Conservation (phyloP, 2,329 filamentous ascomycete genomes). For the Akanthomyces muscarius region DNA sequence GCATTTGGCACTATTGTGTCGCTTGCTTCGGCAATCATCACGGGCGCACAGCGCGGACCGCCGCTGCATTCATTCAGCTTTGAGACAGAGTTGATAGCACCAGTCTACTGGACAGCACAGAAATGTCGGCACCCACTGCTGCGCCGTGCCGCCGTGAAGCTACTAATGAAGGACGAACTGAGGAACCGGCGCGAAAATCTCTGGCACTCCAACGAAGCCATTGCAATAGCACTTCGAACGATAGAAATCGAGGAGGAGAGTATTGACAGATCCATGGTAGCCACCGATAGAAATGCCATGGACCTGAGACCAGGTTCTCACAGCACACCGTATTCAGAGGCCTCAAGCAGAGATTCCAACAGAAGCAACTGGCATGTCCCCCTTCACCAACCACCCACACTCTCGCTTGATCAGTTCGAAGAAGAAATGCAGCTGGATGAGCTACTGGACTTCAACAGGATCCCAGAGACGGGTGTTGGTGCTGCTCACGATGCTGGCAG, state of each 20-base stretch:
- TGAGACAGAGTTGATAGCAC: slow-evolving; percentile 39
- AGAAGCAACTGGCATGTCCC: slow-evolving; percentile 8
- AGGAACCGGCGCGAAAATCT: slow-evolving; percentile 36
- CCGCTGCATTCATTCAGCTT: slow-evolving; percentile 34
- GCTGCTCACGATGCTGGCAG: no score
- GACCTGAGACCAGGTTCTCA: not conserved
- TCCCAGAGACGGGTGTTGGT: not conserved
- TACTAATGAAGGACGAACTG: slow-evolving; percentile 31
- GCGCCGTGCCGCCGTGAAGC: slow-evolving; percentile 34
- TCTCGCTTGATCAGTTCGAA: not conserved
- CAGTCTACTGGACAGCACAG: slow-evolving; percentile 38
- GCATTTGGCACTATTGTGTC: slow-evolving; percentile 37
- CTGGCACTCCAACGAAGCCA: slow-evolving; percentile 33
- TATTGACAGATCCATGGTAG: not conserved
- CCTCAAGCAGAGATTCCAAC: not conserved
- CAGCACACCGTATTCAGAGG: slow-evolving; percentile 1
- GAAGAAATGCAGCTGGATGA: not conserved
- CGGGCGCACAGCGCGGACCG: slow-evolving; percentile 13
- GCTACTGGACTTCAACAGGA: not conserved
- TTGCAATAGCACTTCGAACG: slow-evolving; percentile 31
- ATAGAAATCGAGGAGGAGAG: slow-evolving; percentile 34
- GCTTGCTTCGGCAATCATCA: slow-evolving; percentile 29
- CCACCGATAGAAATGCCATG: not conserved
- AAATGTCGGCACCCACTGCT: slow-evolving; percentile 41
- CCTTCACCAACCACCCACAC: not conserved